These are phyloP conservation scores for Dissophora ornata DNA, from an alignment of 192 early-diverging fungal species.

Conservation along the genomic window DNA sequence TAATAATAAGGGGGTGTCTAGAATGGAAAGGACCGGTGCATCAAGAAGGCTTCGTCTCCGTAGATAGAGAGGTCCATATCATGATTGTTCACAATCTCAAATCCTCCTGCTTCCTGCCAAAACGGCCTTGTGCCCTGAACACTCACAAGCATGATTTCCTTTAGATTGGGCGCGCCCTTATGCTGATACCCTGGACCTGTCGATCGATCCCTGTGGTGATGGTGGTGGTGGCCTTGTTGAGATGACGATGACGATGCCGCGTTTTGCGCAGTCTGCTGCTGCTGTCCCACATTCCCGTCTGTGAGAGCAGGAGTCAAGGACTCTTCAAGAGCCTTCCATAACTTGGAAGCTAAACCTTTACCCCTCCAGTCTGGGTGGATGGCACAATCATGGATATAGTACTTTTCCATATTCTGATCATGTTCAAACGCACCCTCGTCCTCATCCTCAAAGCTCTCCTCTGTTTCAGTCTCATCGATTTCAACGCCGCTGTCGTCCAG, in stretches of 20 bases:
- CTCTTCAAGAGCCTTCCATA: constrained; percentile 50
- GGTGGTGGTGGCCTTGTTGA: constrained; percentile 10
- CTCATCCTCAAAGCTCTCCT: neutral
- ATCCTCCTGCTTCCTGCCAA: constrained; percentile 34
- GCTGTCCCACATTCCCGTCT: no score
- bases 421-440: constrained; percentile 28
- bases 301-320: constrained; percentile 32
- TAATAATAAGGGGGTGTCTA: neutral
- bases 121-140: constrained; percentile 40
- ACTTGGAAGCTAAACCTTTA: constrained; percentile 21
- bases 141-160: constrained; percentile 46
- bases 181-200: neutral
- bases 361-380: constrained; percentile 42
- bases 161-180: constrained; percentile 35
- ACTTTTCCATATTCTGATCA: constrained; percentile 44
- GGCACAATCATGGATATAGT: constrained; percentile 48
- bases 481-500: no score
- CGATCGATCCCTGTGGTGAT: neutral
- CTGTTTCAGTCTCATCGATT: no score
- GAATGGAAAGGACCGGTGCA: constrained; percentile 18
- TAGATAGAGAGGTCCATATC: constrained; percentile 37
- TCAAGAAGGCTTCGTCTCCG: constrained; percentile 31
- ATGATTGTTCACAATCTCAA: constrained; percentile 32
- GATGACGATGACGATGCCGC: no score
- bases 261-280: no score